Percentiles rank a stretch among this genome's conserved stretches.
Conservation (phyloP, 371 early-diverging fungal species). For the Mortierella sp. region DNA sequence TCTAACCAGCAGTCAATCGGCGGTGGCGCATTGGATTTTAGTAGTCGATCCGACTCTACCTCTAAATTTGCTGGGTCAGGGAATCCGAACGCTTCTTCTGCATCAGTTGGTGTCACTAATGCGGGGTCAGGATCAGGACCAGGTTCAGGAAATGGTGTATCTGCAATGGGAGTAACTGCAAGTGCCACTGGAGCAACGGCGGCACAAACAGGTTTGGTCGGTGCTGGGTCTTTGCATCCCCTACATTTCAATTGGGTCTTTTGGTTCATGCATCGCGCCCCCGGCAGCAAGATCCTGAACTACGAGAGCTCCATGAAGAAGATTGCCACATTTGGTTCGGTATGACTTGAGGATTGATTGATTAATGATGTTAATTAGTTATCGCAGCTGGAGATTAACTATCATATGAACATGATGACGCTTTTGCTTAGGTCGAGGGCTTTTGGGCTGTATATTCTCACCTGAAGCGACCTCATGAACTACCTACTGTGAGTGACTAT, state of each 20-base stretch:
- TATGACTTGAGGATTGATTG: conserved; percentile 74
- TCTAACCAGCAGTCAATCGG: conserved; percentile 13
- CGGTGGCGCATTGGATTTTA: conserved; percentile 43
- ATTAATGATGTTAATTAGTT: neutral
- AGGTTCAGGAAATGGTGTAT: conserved; percentile 9
- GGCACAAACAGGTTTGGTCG: neutral
- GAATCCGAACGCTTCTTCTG: neutral
- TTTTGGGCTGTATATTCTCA: conserved; percentile 95
- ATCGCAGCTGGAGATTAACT: conserved; percentile 18
- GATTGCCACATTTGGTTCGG: conserved; percentile 86
- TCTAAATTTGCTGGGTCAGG: conserved; percentile 20
- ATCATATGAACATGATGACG: conserved; percentile 85
- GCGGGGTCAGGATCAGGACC: conserved; percentile 13
- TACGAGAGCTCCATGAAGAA: conserved; percentile 92
- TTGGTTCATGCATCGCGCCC: conserved; percentile 93
- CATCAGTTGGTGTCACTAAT: neutral
- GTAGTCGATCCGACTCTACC: conserved; percentile 16
- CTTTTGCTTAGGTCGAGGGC: conserved; percentile 77
- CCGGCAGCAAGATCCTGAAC: conserved; percentile 88
- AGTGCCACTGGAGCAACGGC: conserved; percentile 1
- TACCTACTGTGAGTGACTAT: conserved; percentile 94
- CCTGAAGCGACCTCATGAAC: conserved; percentile 86
- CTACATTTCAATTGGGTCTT: conserved; percentile 76
- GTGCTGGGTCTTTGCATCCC: conserved; percentile 29
- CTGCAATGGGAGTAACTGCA: conserved; percentile 5